Evolutionary conservation across 768 basidiomycete genomes (phyloP).

Genomic region (Pisolithus orientalis): DNA sequence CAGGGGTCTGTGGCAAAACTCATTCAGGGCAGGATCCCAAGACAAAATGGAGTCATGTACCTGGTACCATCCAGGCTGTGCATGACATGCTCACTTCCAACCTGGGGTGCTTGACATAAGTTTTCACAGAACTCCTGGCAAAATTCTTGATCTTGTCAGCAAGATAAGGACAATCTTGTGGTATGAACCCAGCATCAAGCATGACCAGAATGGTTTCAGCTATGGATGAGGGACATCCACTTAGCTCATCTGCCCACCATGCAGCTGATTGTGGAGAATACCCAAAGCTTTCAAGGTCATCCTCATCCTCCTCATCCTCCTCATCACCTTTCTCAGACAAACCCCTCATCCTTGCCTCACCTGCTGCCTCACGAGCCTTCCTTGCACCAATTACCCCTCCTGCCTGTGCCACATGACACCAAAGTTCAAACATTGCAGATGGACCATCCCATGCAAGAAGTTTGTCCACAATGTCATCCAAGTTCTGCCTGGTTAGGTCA

Average conservation of each 20-base stretch:
- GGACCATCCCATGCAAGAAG: slow-evolving; percentile 41
- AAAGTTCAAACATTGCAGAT: slow-evolving; percentile 36
- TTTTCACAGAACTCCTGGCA: slow-evolving; percentile 38
- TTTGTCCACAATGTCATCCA: slow-evolving; percentile 31
- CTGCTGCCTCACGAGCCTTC: slow-evolving; percentile 28
- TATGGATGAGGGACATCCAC: slow-evolving; percentile 52
- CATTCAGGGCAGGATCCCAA: background rate
- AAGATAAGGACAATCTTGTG: slow-evolving; percentile 41
- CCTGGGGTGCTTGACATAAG: slow-evolving; percentile 35
- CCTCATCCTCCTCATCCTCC: slow-evolving; percentile 34
- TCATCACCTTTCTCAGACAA: slow-evolving; percentile 34
- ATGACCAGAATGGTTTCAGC: slow-evolving; percentile 57
- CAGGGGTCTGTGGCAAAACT: slow-evolving; percentile 37
- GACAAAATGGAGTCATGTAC: slow-evolving; percentile 15
- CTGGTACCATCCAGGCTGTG: slow-evolving; percentile 58
- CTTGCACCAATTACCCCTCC: slow-evolving; percentile 38
- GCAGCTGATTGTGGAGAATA: slow-evolving; percentile 43
- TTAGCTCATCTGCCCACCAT: slow-evolving; percentile 65
- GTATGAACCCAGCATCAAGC: slow-evolving; percentile 55
- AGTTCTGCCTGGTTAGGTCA: slow-evolving; percentile 29
- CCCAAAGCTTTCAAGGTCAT: slow-evolving; percentile 19
- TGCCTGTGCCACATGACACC: slow-evolving; percentile 33
- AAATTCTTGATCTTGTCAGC: slow-evolving; percentile 48
- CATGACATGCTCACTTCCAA: slow-evolving; percentile 54
- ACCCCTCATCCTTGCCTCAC: slow-evolving; percentile 38